Evolutionary conservation across 2,329 filamentous ascomycete species (phyloP), one percentile per base, ranked within the genome.

Genomic region (Arthrobotrys musiformis): DNA sequence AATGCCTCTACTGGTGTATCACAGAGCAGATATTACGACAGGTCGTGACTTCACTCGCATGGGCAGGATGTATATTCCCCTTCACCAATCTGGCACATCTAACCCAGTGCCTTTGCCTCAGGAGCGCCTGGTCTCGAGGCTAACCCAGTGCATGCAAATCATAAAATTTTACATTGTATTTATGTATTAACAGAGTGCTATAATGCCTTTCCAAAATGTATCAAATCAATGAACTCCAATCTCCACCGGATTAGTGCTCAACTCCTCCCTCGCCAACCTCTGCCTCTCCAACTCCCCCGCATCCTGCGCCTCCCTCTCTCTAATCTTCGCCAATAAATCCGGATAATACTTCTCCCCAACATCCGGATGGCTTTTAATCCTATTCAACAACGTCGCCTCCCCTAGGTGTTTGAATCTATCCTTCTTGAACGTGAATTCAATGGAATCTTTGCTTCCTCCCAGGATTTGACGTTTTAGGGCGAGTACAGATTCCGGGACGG

Each of bases 301-400:
- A 79, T 82, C 35, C 85, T 85, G 84, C 90, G 87, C 82, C 90
- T 87, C 80, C 87, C 87, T 63, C 87, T 86, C 62, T 91, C 88
- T 75, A 61, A 70, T 37, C 52, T 62, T 9, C 15, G 37, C 64
- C 22, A 90, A 81, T 19, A 90, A 87, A 48, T 91, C 89, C 2
- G 90, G 90, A 82, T 91, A 92, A 89, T 92, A 96, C 80, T 90
- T 86, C 86, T 94, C 91, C 1, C 92, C 92, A 0, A 97, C 93
- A 83, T 96, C 93, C 2, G 91, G 91, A 84, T 97, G 93, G 79
- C 91, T 93, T 87, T 94, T 95, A 80, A 96, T 87, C 13, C 93
- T 85, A 84, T 96, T 97, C 84, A 92, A 88, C 82, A 97, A 84
- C 73, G 92, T 96, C 9, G 93, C 93, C 85, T 96, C 92, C 3